Base-by-base conservation (phyloP, 331 rosid species). In the Pyracantha coccinea region DNA sequence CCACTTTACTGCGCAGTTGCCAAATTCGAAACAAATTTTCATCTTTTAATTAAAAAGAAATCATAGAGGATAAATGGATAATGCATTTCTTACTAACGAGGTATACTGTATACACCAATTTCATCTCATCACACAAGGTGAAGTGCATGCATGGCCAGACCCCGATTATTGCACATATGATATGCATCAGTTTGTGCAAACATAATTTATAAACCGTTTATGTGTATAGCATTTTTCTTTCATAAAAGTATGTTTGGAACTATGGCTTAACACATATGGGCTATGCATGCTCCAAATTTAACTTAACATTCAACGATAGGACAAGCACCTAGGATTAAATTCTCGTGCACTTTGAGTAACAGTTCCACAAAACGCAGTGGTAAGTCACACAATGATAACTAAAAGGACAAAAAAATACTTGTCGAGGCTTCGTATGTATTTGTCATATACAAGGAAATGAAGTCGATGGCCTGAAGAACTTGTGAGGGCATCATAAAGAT, bases 361-460 rank as follows among this genome's bases (percentile, higher is more conserved):
- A 64, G 58, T 69, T 79, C 71, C 10, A 71, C 47, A 31, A 10
- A 64, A 12, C 14, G 27, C 41, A 68, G 27, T 13, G 62, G 52
- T 33, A 77, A 53, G 60, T 35, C 59, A 83, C 54, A 58, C 68
- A 55, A 66, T 38, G 45, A 19, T 55, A 78, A 82, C 28, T 66
- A 9, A 7, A 53, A 67, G 75, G 71, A 79, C 70, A 68, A 54
- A 21, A 27, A 33, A 88, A 27, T 90, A 94, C 99, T 89, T 94
- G 71, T 90, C 88, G 68, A 94, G 94, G 86, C 73, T 84, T 81
- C 95, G 80, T 33, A 94, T 66, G 86, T 92, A 94, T 83, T 92
- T 94, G 80, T 92, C 99, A 74, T 90, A 92, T 74, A 88, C 92
- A 82, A 90, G 96, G 81, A 90, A 94, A 84, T 92, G 96, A 76